A percentile compares a stretch with the other conserved stretches of the same genome.
Conservation (phyloP, 2,329 filamentous ascomycete species). For the Seiridium cupressi region DNA sequence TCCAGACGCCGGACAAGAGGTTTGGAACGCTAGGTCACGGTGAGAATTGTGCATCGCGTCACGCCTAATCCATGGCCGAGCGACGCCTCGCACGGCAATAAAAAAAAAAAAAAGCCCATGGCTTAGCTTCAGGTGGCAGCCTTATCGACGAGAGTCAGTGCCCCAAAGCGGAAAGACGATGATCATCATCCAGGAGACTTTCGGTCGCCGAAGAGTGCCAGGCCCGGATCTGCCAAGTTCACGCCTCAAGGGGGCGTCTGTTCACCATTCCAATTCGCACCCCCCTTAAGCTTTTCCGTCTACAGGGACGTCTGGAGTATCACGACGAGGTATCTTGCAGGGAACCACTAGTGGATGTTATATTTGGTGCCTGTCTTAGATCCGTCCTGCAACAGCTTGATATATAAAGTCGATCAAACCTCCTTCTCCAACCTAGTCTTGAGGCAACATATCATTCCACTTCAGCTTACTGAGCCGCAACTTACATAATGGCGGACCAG, state of each 20-base stretch:
- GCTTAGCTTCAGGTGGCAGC: slow-evolving; percentile 15
- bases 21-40: not conserved
- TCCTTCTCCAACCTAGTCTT: slow-evolving; percentile 15
- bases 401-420: slow-evolving; percentile 24
- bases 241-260: slow-evolving; percentile 20
- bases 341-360: slow-evolving; percentile 19
- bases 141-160: slow-evolving; percentile 15
- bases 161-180: slow-evolving; percentile 34
- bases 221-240: slow-evolving; percentile 31
- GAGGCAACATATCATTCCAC: slow-evolving; percentile 16
- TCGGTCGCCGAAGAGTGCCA: slow-evolving; percentile 43
- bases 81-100: slow-evolving; percentile 1
- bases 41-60: not conserved
- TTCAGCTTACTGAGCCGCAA: slow-evolving; percentile 18
- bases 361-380: slow-evolving; percentile 21
- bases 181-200: slow-evolving; percentile 34
- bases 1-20: not conserved
- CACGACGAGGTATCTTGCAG: slow-evolving; percentile 16
- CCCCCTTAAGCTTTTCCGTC: slow-evolving; percentile 13
- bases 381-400: slow-evolving; percentile 9
- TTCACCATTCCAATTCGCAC: slow-evolving; percentile 10
- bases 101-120: not conserved
- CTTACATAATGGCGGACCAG: slow-evolving; percentile 41
- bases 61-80: not conserved
- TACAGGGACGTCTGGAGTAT: slow-evolving; percentile 14